Evolutionary conservation across 2,329 filamentous ascomycete species (phyloP), one percentile per base, ranked within the genome.

Genomic region (Aspergillus pseudoviridinutans): DNA sequence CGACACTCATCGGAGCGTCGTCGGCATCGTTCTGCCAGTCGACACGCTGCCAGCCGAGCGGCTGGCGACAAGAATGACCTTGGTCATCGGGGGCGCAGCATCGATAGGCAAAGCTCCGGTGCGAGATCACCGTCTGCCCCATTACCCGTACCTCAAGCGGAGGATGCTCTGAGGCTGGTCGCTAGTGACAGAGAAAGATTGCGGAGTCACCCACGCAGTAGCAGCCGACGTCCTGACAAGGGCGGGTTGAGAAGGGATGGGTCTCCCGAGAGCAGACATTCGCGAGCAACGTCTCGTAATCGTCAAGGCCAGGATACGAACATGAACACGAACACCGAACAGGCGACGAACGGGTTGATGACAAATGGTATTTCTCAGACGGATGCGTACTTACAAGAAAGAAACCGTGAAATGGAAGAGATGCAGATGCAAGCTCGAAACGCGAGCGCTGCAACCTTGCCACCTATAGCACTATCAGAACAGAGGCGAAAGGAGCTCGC

Each of bases 91-190:
- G 88, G 87, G 2, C 82, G 89, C 61, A 88, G 86, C 66, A 76
- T 81, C 50, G 82, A 81, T 17, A 82, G 87, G n/a, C 79, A 79
- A 17, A 82, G 80, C 2, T 84, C 85, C n/a, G 69, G 76, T 2
- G 76, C 82, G 49, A 81, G 86, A 51, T 96, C 92, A 1, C 92
- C 92, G 1, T 89, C 89, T 0, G 93, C 91, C 1, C 91, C 92
- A 1, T 77, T 92, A 24, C 90, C 91, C 3, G 87, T 93, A 79
- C 85, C 88, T 14, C 78, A 80, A 1, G 84, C 87, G n/a, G 87
- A 90, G 52, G 88, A 90, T 55, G 72, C 74, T 12, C 64, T 80
- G 46, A 71, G 74, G 28, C 68, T 80, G 28, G 76, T 80, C 7
- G 69, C 74, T 25, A 74, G 71, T 29, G 76, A 82, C 54, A 72